A percentile compares a stretch with the other conserved stretches of the same genome.
These are phyloP conservation scores for Penicillium thymicola DNA, from an alignment of 2,329 filamentous ascomycete species.

Conservation along the genomic window DNA sequence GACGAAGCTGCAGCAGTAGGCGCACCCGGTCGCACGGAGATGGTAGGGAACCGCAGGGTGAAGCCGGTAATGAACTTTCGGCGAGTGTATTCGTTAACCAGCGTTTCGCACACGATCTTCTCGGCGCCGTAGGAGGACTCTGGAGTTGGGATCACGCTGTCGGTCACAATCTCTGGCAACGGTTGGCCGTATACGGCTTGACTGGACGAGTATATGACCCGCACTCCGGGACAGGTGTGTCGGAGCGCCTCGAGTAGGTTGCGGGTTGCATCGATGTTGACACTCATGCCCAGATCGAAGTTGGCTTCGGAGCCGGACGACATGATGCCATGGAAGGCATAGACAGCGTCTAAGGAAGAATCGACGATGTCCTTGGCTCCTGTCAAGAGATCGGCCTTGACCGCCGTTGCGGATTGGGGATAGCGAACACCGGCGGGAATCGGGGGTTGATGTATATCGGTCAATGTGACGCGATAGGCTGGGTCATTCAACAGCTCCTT, in stretches of 20 bases:
- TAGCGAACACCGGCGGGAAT: constrained; percentile 49
- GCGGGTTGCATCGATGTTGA: constrained; percentile 61
- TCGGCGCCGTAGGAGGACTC: constrained; percentile 62
- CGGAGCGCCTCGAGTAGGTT: constrained; percentile 54
- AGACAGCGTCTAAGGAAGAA: constrained; percentile 52
- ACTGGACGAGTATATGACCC: constrained; percentile 60
- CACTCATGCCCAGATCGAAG: constrained; percentile 56
- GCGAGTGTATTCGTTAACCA: constrained; percentile 63
- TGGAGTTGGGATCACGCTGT: constrained; percentile 55
- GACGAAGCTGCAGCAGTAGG: constrained; percentile 62
- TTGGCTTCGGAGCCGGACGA: constrained; percentile 61
- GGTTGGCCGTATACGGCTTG: constrained; percentile 63
- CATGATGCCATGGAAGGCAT: constrained; percentile 67
- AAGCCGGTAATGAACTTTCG: constrained; percentile 58
- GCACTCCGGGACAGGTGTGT: constrained; percentile 50
- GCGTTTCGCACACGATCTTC: constrained; percentile 60
- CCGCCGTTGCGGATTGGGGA: constrained; percentile 49
- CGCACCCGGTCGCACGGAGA: constrained; percentile 59
- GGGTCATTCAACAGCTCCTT: constrained; percentile 53
- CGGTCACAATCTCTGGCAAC: constrained; percentile 52
- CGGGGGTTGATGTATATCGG: constrained; percentile 55
- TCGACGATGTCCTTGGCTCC: constrained; percentile 39
- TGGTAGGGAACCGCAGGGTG: constrained; percentile 58
- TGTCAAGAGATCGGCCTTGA: constrained; percentile 54
- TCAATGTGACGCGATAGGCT: constrained; percentile 51